Percentiles rank a stretch among this genome's conserved stretches.
These are phyloP conservation scores for Entonaema liquescens DNA, from an alignment of 495 filamentous ascomycete genomes.

Conservation along the genomic window DNA sequence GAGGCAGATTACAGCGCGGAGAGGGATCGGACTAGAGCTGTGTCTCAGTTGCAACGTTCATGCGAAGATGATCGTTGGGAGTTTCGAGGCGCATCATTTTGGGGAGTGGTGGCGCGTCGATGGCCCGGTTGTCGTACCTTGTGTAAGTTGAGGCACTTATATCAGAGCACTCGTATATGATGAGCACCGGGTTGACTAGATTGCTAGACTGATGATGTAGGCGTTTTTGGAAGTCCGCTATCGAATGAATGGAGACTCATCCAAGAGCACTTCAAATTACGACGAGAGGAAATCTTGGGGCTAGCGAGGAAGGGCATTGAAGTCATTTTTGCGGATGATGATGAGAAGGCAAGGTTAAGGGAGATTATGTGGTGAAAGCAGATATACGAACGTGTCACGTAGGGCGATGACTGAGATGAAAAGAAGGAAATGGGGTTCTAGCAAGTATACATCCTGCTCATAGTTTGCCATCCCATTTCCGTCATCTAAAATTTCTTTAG, in stretches of 20 bases:
- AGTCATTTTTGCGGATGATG: slow-evolving; percentile 70
- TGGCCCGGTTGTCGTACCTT: slow-evolving; percentile 48
- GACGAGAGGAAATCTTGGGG: slow-evolving; percentile 60
- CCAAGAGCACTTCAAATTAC: slow-evolving; percentile 73
- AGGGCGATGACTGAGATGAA: background rate
- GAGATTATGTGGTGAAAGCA: slow-evolving; percentile 56
- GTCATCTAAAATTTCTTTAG: background rate
- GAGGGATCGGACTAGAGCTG: slow-evolving; percentile 72
- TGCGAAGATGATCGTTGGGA: slow-evolving; percentile 73
- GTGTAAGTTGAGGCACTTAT: slow-evolving; percentile 40
- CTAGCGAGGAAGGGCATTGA: slow-evolving; percentile 66
- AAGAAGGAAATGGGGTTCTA: background rate
- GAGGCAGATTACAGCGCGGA: slow-evolving; percentile 60
- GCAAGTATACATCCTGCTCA: background rate
- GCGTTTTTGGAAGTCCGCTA: slow-evolving; percentile 80
- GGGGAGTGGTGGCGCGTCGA: slow-evolving; percentile 65
- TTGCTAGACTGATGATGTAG: slow-evolving; percentile 85
- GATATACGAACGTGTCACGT: background rate
- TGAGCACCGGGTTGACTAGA: slow-evolving; percentile 13
- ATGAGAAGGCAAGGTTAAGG: slow-evolving; percentile 66
- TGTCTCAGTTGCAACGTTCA: slow-evolving; percentile 85
- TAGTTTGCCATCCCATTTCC: background rate
- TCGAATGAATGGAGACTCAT: slow-evolving; percentile 82
- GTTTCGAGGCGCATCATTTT: slow-evolving; percentile 77
- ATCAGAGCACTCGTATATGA: background rate